A percentile compares a stretch with the other conserved stretches of the same genome.
phyloP scores from a whole-genome alignment of 2,329 filamentous ascomycete species.

The Trichophaea hybrida region DNA sequence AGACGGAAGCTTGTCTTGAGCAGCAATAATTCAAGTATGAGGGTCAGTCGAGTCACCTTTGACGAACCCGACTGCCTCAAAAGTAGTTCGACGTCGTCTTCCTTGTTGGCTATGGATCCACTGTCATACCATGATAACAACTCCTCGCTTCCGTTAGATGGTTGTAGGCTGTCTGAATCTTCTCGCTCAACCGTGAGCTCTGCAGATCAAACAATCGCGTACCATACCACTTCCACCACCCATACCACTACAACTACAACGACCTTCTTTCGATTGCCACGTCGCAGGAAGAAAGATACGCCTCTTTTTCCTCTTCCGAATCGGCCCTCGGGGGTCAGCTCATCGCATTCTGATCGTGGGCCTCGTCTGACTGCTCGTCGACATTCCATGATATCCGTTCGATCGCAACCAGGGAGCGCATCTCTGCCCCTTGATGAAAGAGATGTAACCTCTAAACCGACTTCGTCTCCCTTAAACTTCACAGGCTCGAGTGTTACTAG shows the following conservation, averaged over 20 bases:
- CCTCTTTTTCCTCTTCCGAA: constrained; percentile 81
- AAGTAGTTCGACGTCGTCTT: constrained; percentile 32
- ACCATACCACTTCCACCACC: constrained; percentile 45
- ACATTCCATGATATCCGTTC: constrained; percentile 14
- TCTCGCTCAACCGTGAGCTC: constrained; percentile 79
- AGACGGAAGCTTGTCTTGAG: constrained; percentile 9
- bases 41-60: constrained; percentile 39
- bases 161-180: constrained; percentile 63
- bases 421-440: not conserved
- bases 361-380: constrained; percentile 12
- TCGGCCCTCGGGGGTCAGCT: constrained; percentile 33
- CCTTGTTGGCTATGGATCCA: constrained; percentile 32
- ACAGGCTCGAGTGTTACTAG: constrained; percentile 35
- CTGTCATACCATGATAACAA: constrained; percentile 49
- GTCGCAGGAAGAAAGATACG: constrained; percentile 59
- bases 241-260: constrained; percentile 49
- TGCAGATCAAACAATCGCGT: constrained; percentile 41
- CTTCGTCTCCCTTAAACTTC: constrained; percentile 28
- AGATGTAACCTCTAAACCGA: constrained; percentile 31
- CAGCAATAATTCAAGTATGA: constrained; percentile 16
- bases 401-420: constrained; percentile 1
- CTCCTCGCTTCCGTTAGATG: constrained; percentile 47
- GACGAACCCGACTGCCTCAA: constrained; percentile 45
- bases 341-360: constrained; percentile 17
- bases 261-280: constrained; percentile 67